These are phyloP conservation scores for Aurantiochytrium sp. DNA, from an alignment of 108 stramenopile genomes.

Conservation along the genomic window DNA sequence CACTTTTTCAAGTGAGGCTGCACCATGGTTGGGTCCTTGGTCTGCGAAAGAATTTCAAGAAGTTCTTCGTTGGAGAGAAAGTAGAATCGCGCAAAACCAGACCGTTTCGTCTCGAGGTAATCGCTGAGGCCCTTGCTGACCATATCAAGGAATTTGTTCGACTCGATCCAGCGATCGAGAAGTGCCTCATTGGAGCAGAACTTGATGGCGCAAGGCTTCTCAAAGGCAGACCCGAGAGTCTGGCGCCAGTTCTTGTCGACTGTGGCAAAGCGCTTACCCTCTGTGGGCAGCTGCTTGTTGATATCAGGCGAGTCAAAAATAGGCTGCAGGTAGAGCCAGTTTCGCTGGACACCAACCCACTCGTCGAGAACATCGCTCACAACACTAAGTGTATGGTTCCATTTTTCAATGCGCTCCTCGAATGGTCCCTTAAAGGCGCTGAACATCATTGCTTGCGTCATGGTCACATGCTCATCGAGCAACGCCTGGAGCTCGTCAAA, in stretches of 20 bases:
- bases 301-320: conserved; percentile 63
- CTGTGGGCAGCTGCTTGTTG: conserved; percentile 58
- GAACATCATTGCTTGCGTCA: conserved; percentile 59
- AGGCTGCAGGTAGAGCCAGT: conserved; percentile 65
- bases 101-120: conserved; percentile 62
- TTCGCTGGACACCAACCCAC: conserved; percentile 55
- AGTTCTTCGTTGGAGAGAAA: conserved; percentile 64
- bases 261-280: conserved; percentile 59
- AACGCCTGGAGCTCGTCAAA: conserved; percentile 54
- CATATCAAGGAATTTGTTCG: conserved; percentile 46
- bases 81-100: conserved; percentile 57
- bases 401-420: conserved; percentile 46
- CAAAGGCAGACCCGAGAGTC: conserved; percentile 43
- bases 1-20: conserved; percentile 64
- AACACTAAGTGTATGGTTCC: conserved; percentile 28
- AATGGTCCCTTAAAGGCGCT: conserved; percentile 60
- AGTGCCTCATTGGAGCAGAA: conserved; percentile 55
- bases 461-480: conserved; percentile 57
- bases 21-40: conserved; percentile 54
- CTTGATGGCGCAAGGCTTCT: conserved; percentile 31
- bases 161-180: conserved; percentile 50
- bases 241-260: conserved; percentile 62
- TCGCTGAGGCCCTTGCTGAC: conserved; percentile 58
- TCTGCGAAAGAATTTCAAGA: conserved; percentile 55
- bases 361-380: conserved; percentile 45